These are phyloP conservation scores for Mycena latifolia DNA, from an alignment of 768 basidiomycete genomes.

Conservation along the genomic window DNA sequence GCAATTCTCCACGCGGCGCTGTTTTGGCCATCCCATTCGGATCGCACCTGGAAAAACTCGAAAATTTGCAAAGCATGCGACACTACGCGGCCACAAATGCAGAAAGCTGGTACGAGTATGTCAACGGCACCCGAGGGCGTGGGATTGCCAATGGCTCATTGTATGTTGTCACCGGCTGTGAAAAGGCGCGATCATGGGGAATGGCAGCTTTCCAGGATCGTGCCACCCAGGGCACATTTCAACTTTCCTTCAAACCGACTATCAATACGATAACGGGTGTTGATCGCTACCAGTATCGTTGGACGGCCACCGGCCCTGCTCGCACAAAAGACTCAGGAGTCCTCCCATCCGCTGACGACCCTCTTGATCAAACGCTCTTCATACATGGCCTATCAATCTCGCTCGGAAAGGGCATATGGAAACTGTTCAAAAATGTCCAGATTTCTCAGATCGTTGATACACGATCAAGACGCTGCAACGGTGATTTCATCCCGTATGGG, in stretches of 20 bases:
- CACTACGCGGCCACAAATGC: conserved; percentile 32
- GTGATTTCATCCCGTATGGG: neutral
- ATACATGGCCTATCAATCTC: conserved; percentile 20
- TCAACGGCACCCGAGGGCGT: conserved; percentile 20
- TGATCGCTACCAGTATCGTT: neutral
- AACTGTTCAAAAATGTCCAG: neutral
- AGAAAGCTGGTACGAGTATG: conserved; percentile 33
- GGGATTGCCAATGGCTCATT: conserved; percentile 31
- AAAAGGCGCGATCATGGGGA: conserved; percentile 36
- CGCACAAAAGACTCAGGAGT: neutral
- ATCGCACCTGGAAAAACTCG: conserved; percentile 20
- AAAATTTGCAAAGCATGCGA: conserved; percentile 15
- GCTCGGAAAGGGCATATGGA: neutral
- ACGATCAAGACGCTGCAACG: neutral
- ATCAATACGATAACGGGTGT: neutral
- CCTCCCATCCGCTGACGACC: neutral
- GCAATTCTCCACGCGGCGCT: conserved; percentile 26
- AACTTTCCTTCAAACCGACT: conserved; percentile 6
- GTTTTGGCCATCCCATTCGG: conserved; percentile 34
- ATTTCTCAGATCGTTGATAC: neutral
- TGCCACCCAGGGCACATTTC: neutral
- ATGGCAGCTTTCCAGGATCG: conserved; percentile 29
- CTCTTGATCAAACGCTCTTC: conserved; percentile 18
- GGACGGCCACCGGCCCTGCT: conserved; percentile 6
- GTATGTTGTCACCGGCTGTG: conserved; percentile 38